phyloP scores from a whole-genome alignment of 2,329 filamentous ascomycete genomes.

The Gnomoniopsis sp. region DNA sequence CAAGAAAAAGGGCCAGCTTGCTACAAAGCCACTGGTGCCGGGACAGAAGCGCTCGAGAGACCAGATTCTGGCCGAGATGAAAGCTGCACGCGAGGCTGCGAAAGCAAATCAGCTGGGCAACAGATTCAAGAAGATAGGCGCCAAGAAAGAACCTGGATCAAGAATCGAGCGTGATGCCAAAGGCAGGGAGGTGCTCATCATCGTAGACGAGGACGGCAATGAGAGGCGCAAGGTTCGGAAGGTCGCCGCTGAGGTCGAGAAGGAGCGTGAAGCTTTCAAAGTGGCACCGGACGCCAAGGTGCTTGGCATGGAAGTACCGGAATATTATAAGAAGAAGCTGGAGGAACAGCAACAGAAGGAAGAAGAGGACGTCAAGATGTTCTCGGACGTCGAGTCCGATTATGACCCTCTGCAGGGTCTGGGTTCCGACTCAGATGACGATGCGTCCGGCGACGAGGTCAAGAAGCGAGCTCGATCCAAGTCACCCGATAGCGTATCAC shows the following conservation, averaged over 20 bases:
- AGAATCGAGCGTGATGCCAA: slow-evolving; percentile 60
- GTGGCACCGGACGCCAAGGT: slow-evolving; percentile 55
- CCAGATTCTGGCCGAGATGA: slow-evolving; percentile 65
- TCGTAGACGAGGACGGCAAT: slow-evolving; percentile 63
- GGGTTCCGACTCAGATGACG: slow-evolving; percentile 42
- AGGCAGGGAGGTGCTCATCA: slow-evolving; percentile 62
- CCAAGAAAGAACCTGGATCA: slow-evolving; percentile 48
- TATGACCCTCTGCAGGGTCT: slow-evolving; percentile 65
- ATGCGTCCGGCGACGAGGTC: slow-evolving; percentile 27
- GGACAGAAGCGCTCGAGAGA: slow-evolving; percentile 62
- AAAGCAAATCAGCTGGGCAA: slow-evolving; percentile 52
- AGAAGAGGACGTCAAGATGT: slow-evolving; percentile 60
- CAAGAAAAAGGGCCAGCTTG: slow-evolving; percentile 60
- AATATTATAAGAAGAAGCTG: slow-evolving; percentile 49
- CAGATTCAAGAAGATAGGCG: slow-evolving; percentile 64
- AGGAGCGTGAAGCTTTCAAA: slow-evolving; percentile 37
- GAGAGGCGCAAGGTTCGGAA: slow-evolving; percentile 64
- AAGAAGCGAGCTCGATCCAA: slow-evolving; percentile 19
- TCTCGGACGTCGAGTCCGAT: slow-evolving; percentile 62
- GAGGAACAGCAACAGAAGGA: slow-evolving; percentile 42
- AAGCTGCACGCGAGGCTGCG: slow-evolving; percentile 58
- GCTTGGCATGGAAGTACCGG: slow-evolving; percentile 64
- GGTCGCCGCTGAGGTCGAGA: slow-evolving; percentile 37
- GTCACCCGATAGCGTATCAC: not conserved
- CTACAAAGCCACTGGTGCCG: slow-evolving; percentile 46